These are phyloP conservation scores for Artemisia argyi DNA, from an alignment of 129 eudicot species.

Conservation along the genomic window DNA sequence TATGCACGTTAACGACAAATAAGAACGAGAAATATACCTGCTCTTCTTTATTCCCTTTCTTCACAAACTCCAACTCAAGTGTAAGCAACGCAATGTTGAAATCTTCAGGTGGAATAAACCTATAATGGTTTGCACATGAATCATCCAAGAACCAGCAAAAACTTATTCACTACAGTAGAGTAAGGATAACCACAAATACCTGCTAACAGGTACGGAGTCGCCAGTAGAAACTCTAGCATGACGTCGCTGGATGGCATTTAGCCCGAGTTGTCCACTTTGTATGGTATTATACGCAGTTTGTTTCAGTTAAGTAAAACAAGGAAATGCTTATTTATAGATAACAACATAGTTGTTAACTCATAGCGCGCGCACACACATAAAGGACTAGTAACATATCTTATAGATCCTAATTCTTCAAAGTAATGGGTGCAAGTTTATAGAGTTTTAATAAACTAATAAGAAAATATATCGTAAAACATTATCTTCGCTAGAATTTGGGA, in stretches of 20 bases:
- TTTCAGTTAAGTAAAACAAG: conserved; percentile 52
- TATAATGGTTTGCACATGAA: conserved; percentile 21
- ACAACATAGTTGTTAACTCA: conserved; percentile 4
- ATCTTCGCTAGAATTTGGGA: too few species aligned
- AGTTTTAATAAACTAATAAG: too few species aligned
- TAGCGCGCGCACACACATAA: too few species aligned
- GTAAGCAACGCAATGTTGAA: conserved; percentile 81
- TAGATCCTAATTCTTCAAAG: too few species aligned
- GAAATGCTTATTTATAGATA: not conserved
- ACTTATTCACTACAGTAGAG: conserved; percentile 3
- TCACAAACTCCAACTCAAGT: conserved; percentile 84
- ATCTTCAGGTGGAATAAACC: conserved; percentile 80
- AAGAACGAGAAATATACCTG: conserved; percentile 39
- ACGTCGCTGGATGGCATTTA: conserved; percentile 87
- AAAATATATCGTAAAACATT: too few species aligned
- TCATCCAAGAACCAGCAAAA: conserved; percentile 4
- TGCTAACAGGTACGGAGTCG: conserved; percentile 61
- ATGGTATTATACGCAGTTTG: conserved; percentile 63
- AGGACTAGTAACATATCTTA: too few species aligned
- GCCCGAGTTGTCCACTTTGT: conserved; percentile 67
- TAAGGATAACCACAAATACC: conserved; percentile 42
- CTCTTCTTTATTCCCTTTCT: conserved; percentile 81
- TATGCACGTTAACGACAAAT: not conserved
- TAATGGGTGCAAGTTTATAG: too few species aligned
- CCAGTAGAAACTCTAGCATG: conserved; percentile 84